These are phyloP conservation scores for Filobasidium wieringae DNA, from an alignment of 768 basidiomycete genomes.

Conservation along the genomic window DNA sequence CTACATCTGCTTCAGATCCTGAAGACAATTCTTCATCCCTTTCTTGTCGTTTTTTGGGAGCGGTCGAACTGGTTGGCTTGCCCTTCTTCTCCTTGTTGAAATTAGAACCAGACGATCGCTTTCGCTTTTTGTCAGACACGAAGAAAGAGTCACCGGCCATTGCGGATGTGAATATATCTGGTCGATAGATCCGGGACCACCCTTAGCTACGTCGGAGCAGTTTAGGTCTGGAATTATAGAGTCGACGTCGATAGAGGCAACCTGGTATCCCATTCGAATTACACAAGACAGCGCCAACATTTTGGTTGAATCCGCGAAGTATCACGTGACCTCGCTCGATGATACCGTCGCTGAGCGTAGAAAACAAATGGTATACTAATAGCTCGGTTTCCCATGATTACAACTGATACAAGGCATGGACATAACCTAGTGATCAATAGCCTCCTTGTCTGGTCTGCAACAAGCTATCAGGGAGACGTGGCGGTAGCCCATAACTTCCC, in stretches of 20 bases:
- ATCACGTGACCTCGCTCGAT: neutral
- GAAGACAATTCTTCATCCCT: conserved; percentile 14
- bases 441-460: neutral
- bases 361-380: too few species aligned
- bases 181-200: too few species aligned
- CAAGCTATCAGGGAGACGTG: neutral
- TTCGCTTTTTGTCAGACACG: conserved; percentile 41
- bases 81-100: conserved; percentile 36
- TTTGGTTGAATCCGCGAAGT: neutral
- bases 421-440: neutral
- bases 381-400: too few species aligned
- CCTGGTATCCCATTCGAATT: too few species aligned
- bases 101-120: conserved; percentile 37
- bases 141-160: conserved; percentile 57
- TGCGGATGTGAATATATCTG: too few species aligned
- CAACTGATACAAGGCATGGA: neutral
- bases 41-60: conserved; percentile 2
- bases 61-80: conserved; percentile 23
- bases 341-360: too few species aligned
- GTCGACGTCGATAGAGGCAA: too few species aligned
- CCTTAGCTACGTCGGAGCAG: too few species aligned
- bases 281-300: too few species aligned
- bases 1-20: conserved; percentile 32
- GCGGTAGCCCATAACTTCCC: neutral
- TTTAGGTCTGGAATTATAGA: too few species aligned